Evolutionary conservation across 2,329 filamentous ascomycete species (phyloP).

Genomic region (Aspergillus jensenii): DNA sequence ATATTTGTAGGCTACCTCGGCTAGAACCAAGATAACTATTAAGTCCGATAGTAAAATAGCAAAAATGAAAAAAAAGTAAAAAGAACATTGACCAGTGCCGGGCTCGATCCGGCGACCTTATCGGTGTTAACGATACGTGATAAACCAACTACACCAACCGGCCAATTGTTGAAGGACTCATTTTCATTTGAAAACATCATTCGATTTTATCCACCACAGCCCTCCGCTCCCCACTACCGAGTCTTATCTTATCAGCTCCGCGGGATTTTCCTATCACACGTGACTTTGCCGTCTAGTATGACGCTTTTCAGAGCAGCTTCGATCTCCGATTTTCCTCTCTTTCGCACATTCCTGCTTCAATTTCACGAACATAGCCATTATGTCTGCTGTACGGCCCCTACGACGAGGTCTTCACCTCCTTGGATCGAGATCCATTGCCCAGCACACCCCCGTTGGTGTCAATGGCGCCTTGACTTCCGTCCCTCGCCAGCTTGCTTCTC

Average conservation of each 20-base stretch:
- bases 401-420: conserved; percentile 31
- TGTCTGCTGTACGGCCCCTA: conserved; percentile 32
- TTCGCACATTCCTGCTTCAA: conserved; percentile 14
- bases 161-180: background rate
- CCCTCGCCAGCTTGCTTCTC: conserved; percentile 30
- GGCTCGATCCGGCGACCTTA: conserved; percentile 35
- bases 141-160: conserved; percentile 14
- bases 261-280: conserved; percentile 36
- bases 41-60: background rate
- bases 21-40: background rate
- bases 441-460: conserved; percentile 27
- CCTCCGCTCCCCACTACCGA: no score
- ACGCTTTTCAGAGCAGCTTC: conserved; percentile 4
- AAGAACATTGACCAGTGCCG: conserved; percentile 11
- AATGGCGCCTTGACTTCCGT: conserved; percentile 31
- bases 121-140: conserved; percentile 40
- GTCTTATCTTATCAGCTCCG: conserved; percentile 14
- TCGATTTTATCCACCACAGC: background rate
- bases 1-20: background rate
- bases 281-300: conserved; percentile 37
- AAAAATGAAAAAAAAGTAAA: background rate
- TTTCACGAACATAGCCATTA: conserved; percentile 19
- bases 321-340: background rate
- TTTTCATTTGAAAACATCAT: background rate
- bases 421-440: conserved; percentile 25